Base-by-base conservation (phyloP, 805 yeast genomes). In the Gaillardinia entomophila region DNA sequence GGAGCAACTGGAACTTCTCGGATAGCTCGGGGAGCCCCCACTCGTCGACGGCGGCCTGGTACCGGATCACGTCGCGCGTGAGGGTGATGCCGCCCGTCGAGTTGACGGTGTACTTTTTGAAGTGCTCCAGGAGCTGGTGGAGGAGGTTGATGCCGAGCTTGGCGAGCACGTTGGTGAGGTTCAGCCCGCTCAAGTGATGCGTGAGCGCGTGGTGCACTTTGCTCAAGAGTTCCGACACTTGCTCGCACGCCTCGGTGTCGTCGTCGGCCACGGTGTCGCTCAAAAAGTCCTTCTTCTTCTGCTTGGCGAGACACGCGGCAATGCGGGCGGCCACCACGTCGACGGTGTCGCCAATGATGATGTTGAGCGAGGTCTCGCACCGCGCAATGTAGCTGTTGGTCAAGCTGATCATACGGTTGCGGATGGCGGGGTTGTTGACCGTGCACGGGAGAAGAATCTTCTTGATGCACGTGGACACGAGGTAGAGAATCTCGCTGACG, bases 11-110 rank as follows among this genome's bases (percentile, higher is more conserved):
- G 59, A 84, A 81, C 36, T 72, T 71, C 22, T 78, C 83, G 3
- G 77, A 62, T 18, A 85, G 57, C 26, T 73, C 77, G 2, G 71
- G 68, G 12, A 82, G 66, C 6, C 66, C 61, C 90, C 92, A 86
- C 27, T 68, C 68, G 34, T 79, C 86, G 27, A 83, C 69, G 11
- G 74, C 66, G 12, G 73, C 66, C 53, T 86, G 90, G 49, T 81
- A 85, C 28, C 83, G 74, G 24, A 83, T 82, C 6, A 84, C 77
- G 57, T 89, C 97, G 46, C 81, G 83, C 0, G 95, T 84, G 11
- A 86, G 72, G 11, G 82, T 75, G 38, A 81, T 68, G 19, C 95
- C 96, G 33, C 97, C 97, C 5, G 79, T 75, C 2, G 87, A 77
- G 45, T 77, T 83, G 41, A 89, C 85, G 26, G 75, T 77, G 51